Evolutionary conservation across 2,329 filamentous ascomycete species (phyloP), one percentile per base, ranked within the genome.

Genomic region (Aspergillus alliaceus): DNA sequence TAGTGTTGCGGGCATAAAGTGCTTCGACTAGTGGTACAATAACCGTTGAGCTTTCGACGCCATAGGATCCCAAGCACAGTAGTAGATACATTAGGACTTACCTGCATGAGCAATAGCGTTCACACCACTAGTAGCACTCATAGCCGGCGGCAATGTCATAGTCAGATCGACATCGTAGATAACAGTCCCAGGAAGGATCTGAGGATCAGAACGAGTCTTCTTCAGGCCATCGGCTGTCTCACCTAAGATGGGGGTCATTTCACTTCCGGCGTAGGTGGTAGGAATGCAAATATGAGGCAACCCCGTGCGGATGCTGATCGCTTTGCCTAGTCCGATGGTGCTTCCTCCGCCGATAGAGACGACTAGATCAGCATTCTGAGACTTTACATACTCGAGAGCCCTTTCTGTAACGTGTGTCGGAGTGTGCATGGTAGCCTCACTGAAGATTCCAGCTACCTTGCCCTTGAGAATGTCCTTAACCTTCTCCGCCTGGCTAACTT

Each of bases 151-250:
- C 24, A 88, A 72, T 1, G 80, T 83, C 78, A 86, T 77, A 0
- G 85, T 87, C 54, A 87, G 72, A 64, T 86, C 79, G 18, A 87
- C 84, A 72, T 89, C 86, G 66, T 88, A 88, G 37, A 89, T 83
- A 4, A 88, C 85, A 0, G 81, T 82, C 0, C 77, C 79, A 0
- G 86, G 86, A 20, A 87, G 72, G 54, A 88, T 86, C 67, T 80
- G 83, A 1, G 82, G 79, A 67, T 88, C 84, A 4, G 73, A 77
- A 29, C 79, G 75, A 3, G 85, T 87, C 55, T 79, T 82, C 72
- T 88, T 87, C 57, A 76, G 67, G 0, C 85, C 84, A 53, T 83
- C 78, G 12, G 77, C 75, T 0, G 84, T 87, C 72, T 88, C 84
- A 2, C 86, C 86, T 12, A 88, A 72, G 47, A 87, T 86, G 0